Conservation (phyloP, 495 filamentous ascomycete species). For the Xylaria grammica region DNA sequence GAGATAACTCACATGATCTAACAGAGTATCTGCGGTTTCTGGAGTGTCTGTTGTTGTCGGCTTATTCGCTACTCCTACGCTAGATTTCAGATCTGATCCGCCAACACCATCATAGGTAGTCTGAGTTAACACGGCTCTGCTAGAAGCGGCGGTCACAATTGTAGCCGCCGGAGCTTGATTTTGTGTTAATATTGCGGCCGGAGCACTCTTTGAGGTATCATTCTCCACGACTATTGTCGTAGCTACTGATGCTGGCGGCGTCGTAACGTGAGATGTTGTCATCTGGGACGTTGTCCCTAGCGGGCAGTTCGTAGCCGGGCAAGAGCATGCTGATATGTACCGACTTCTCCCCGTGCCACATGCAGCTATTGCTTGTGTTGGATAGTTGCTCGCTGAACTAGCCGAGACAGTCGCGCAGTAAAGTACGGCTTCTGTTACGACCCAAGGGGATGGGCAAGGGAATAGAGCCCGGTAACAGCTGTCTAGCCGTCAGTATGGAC, state of each 20-base stretch:
- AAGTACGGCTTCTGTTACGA: background rate
- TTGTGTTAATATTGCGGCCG: background rate
- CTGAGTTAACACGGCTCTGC: background rate
- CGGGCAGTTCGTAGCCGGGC: slow-evolving; percentile 4
- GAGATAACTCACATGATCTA: background rate
- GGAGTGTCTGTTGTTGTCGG: background rate
- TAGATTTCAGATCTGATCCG: background rate
- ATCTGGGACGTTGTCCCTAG: background rate
- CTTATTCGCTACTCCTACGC: too few species aligned
- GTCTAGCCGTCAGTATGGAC: background rate
- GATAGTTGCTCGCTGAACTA: slow-evolving; percentile 1
- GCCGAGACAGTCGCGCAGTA: background rate
- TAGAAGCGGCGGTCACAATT: background rate
- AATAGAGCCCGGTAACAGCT: slow-evolving; percentile 9
- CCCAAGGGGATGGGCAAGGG: background rate
- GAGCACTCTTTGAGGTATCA: background rate
- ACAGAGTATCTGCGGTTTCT: too few species aligned
- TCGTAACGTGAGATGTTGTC: background rate
- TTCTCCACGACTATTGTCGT: background rate
- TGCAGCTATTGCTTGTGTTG: background rate
- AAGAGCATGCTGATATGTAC: slow-evolving; percentile 11
- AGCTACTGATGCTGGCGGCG: background rate
- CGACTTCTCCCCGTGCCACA: slow-evolving; percentile 1
- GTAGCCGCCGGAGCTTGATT: background rate
- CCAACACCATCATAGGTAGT: background rate